phyloP scores from a whole-genome alignment of 2,329 filamentous ascomycete genomes.

The Delphinella strobiligena region DNA sequence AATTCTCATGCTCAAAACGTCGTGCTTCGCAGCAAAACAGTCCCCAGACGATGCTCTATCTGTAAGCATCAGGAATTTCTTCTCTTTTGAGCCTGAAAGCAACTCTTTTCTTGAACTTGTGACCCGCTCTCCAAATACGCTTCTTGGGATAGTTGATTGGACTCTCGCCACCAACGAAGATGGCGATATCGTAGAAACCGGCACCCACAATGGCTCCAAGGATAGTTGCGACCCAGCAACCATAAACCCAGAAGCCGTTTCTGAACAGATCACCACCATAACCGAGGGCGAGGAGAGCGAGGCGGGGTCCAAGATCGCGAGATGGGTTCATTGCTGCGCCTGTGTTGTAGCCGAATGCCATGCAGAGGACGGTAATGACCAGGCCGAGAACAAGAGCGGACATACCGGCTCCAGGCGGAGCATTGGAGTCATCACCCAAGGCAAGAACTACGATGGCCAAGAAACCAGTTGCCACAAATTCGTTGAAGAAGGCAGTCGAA shows the following conservation, averaged over 20 bases:
- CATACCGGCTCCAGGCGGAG: constrained; percentile 36
- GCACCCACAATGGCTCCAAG: constrained; percentile 32
- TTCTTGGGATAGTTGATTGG: constrained; percentile 39
- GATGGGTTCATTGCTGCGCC: constrained; percentile 38
- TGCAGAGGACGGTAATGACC: constrained; percentile 24
- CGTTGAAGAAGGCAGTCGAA: constrained; percentile 36
- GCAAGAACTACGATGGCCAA: constrained; percentile 30
- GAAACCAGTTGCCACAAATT: constrained; percentile 33
- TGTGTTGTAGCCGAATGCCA: constrained; percentile 35
- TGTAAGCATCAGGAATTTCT: not conserved
- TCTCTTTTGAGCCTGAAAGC: not conserved
- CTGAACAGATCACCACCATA: constrained; percentile 27
- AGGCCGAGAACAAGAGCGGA: constrained; percentile 38
- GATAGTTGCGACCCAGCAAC: constrained; percentile 29
- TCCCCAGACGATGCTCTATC: too few species aligned
- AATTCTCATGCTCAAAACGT: too few species aligned
- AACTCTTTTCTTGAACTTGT: constrained; percentile 7
- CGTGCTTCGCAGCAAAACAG: too few species aligned
- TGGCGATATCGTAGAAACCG: constrained; percentile 37
- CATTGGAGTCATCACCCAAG: constrained; percentile 20
- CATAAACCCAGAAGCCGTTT: constrained; percentile 36
- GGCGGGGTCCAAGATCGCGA: constrained; percentile 38
- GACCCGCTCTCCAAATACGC: constrained; percentile 6
- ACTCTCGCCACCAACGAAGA: constrained; percentile 37
- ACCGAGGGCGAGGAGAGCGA: constrained; percentile 33